Evolutionary conservation across 495 filamentous ascomycete genomes (phyloP), one percentile per base, ranked within the genome.

Genomic region (Hypoxylon fragiforme): DNA sequence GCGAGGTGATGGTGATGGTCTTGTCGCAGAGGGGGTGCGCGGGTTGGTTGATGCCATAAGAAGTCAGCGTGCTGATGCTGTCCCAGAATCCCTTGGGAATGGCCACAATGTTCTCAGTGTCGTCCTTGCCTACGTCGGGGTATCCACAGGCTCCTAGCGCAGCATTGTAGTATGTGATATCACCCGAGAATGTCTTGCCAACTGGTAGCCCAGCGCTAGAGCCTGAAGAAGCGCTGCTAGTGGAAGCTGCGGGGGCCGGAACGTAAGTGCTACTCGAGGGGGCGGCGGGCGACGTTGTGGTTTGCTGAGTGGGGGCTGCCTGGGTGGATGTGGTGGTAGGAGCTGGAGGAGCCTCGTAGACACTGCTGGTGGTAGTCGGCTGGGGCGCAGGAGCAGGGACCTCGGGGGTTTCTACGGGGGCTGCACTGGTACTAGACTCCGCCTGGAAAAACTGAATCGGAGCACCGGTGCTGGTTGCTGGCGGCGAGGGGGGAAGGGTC

Each of bases 21-120:
- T 81, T 79, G 67, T 81, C 84, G 70, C 89, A 92, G 71, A 78
- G 79, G 32, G 74, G 72, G 68, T 90, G 80, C 44, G 72, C 73
- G 48, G 77, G 77, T 63, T 70, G 69, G 58, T 74, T 73, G 21
- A 73, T 62, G 43, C 77, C 74, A 43, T 74, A 73, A 49, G 71
- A 54, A 15, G 63, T 63, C n/a, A 62, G 45, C 11, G 69, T 67
- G 52, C 54, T 56, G 14, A 64, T 64, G 38, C 6, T 30, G 39
- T 51, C 71, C 77, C 81, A 87, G 80, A 73, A 85, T 0, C 21
- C 20, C 20, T 63, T 53, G n/a, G 65, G 63, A 24, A 79, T 58
- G 21, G 76, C 76, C 3, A 77, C 76, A 19, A 79, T 73, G 64
- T 71, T 72, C 20, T 67, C 45, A n/a, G 53, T 58, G 14, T 50